Percentiles rank a stretch among this genome's conserved stretches.
These are phyloP conservation scores for Mucor circinelloides DNA, from an alignment of 371 early-diverging fungal species.

Conservation along the genomic window DNA sequence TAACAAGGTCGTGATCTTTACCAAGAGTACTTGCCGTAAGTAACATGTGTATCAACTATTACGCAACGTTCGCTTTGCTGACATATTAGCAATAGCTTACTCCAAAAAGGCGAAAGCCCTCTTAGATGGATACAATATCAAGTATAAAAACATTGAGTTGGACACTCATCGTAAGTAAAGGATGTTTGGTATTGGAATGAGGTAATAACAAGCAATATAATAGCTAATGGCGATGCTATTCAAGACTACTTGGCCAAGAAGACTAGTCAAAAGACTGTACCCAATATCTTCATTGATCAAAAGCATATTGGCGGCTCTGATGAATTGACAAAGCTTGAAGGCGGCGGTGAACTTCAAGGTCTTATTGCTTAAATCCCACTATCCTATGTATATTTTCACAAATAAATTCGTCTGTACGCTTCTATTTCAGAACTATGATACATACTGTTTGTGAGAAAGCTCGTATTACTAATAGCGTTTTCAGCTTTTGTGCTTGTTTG, in stretches of 20 bases:
- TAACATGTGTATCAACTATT: neutral
- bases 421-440: too few relatives aligned
- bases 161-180: neutral
- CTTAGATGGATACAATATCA: neutral
- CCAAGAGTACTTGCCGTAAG: slow-evolving; percentile 76
- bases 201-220: neutral
- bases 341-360: neutral
- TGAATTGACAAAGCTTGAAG: neutral
- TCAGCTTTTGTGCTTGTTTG: too few relatives aligned
- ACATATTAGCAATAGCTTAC: neutral
- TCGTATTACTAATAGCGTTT: too few relatives aligned
- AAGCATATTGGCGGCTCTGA: slow-evolving; percentile 75
- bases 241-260: slow-evolving; percentile 64
- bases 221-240: slow-evolving; percentile 64
- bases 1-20: slow-evolving; percentile 58
- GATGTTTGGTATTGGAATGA: neutral
- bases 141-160: neutral
- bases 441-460: too few relatives aligned
- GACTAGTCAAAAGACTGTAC: slow-evolving; percentile 69
- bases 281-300: slow-evolving; percentile 84
- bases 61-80: neutral
- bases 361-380: neutral
- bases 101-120: neutral
- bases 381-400: neutral
- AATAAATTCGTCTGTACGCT: neutral